Base-by-base conservation (phyloP, 306 rosid genomes). In the Prunus armeniaca region DNA sequence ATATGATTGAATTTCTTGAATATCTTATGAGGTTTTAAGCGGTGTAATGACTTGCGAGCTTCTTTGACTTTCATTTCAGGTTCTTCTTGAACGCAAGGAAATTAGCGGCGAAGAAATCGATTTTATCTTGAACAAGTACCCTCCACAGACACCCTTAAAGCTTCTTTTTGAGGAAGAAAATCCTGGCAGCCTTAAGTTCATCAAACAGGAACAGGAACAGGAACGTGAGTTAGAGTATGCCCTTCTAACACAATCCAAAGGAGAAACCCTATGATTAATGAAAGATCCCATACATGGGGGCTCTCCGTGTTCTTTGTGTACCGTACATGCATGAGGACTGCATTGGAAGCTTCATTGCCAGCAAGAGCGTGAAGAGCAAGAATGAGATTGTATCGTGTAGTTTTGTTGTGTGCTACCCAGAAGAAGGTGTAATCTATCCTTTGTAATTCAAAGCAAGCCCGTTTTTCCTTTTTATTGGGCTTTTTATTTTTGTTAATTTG, bases 61-160 rank as follows among this genome's bases (percentile, higher is more conserved):
- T 10, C 43, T 5, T 13, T 18, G 82, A 67, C 70, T 76, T 65
- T 79, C 76, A n/a, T 43, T 68, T 81, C 88, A 92, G 97, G 99
- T 92, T 84, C 96, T 95, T 75, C 88, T 95, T 20, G 71, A 80
- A 73, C 92, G 82, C 77, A 76, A 78, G 76, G 99, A 95, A 82
- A 88, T 95, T 70, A 81, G 82, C 27, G 97, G 99, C 47, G 89
- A 86, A 74, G 97, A 92, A 87, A 74, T 95, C 27, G 91, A 92
- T 65, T 84, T 84, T 55, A 89, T 95, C 69, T 62, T 92, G 82
- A 85, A 77, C 88, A 87, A 84, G 47, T 95, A 95, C 90, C 99
- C 97, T 66, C 90, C 96, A 50, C 90, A 89, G 77, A 95, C 98
- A 34, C 93, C 97, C 1, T 54, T 90, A 38, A 79, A 72, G 76